Conservation (phyloP, 179 eudicot genomes). For the Silene vulgaris region DNA sequence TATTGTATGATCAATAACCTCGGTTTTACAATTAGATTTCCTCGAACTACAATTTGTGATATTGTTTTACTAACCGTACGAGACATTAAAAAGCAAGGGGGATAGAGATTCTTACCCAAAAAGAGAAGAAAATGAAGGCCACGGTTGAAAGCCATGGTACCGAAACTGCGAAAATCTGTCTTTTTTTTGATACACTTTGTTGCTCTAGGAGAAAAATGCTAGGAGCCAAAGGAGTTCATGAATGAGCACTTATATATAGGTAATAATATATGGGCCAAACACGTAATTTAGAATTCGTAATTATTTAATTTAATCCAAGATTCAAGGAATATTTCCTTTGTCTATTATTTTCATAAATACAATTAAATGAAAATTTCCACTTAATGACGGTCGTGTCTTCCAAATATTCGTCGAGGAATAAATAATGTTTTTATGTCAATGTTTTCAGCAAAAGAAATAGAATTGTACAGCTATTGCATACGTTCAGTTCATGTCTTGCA, state of each 20-base stretch:
- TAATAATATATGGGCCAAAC: too few relatives aligned
- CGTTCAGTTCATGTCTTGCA: slow-evolving; percentile 7
- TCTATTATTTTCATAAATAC: too few relatives aligned
- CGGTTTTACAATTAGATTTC: too few relatives aligned
- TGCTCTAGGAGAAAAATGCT: neutral
- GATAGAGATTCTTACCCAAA: neutral
- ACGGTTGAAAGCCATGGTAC: slow-evolving; percentile 4
- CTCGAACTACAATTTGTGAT: neutral
- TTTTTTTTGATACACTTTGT: neutral
- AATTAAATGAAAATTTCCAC: neutral
- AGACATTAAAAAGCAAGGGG: neutral
- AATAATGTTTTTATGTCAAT: neutral
- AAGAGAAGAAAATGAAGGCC: neutral
- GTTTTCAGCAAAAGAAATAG: neutral
- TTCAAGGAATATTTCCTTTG: neutral
- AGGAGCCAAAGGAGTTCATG: neutral
- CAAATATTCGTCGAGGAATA: neutral
- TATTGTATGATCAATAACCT: too few relatives aligned
- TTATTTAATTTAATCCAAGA: neutral
- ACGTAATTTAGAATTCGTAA: neutral
- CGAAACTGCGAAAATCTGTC: neutral
- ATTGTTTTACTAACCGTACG: neutral
- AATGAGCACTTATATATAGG: neutral
- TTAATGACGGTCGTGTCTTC: neutral
- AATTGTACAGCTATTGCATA: neutral